Evolutionary conservation across 257 asterid genomes (phyloP), one percentile per base, ranked within the genome.

Genomic region (Anisodus acutangulus): DNA sequence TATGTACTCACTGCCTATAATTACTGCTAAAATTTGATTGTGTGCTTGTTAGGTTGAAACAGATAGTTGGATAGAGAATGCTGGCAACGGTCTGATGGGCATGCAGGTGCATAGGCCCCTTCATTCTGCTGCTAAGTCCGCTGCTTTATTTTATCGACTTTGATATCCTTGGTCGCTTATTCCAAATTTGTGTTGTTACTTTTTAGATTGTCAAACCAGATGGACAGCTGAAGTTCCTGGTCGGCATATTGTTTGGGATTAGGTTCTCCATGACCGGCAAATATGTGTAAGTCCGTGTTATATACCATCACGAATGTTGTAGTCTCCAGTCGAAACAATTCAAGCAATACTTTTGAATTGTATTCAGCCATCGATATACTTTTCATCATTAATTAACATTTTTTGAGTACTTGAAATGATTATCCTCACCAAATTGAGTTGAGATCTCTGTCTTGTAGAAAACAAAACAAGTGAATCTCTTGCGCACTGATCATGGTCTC

Each of bases 1-100:
- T 17, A 58, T 17, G 45, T 41, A 58, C 6, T 58, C 8, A 17
- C n/a, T 58, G 22, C 3, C 19, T 57, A 12, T 16, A 57, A 51
- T 51, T 51, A 8, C 55, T 51, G 55, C 55, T 51, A 51, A 51
- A 51, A 8, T 51, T 51, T 51, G 55, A 2, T 67, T 35, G n/a
- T 19, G 16, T 35, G 4, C 17, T 41, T 84, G 81, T 19, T 90
- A 95, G 99, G 94, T 91, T 85, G 97, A 86, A 86, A 95, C 99
- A 0, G 98, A 95, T 86, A 95, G 99, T 86, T 94, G 99, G 98
- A 86, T 95, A 83, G 98, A 95, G 92, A 95, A 95, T 91, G 98
- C 99, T 53, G 91, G 94, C 16, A 95, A 95, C 72, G 98, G 99
- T 81, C 91, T 94, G 63, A 91, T 95, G 97, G 99, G 98, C 85